Evolutionary conservation across 768 basidiomycete genomes (phyloP), one percentile per base, ranked within the genome.

Genomic region (Suillus placidus): DNA sequence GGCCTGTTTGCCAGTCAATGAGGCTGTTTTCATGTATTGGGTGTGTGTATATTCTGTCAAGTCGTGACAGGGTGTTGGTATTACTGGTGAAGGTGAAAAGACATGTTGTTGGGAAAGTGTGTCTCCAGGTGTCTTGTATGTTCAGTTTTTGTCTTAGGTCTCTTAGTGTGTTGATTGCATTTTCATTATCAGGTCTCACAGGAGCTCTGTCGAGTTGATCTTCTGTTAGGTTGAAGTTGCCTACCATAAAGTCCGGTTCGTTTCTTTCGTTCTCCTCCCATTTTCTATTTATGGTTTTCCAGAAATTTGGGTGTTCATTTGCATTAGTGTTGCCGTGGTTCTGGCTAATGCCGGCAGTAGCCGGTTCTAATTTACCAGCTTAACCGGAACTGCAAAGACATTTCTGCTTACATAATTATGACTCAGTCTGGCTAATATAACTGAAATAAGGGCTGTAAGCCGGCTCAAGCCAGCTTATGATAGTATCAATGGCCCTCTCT

Each of bases 121-220:
- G 57, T 34, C 35, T 18, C 57, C 57, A 60, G 35, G 16, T 4
- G 35, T 60, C 57, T 6, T 40, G 9, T 14, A 60, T 16, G n/a
- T 37, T 23, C 9, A 60, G 57, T 34, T 30, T 14, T 34, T 26
- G 13, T 32, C 35, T 34, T 13, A 55, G n/a, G 57, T 67, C 57
- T 1, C 68, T 68, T 0, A 81, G 68, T 0, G 69, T 68, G 0
- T 67, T 37, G 0, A 64, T 56, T 1, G 72, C 66, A 0, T 6
- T 35, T 40, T 37, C 57, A 9, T 60, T 60, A 5, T 60, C 57
- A 0, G 10, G 3, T 9, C 35, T 26, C 6, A 35, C 57, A 0
- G 57, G 57, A 7, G 57, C 34, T n/a, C 57, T 30, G 26, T 70
- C 70, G 0, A 67, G 43, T 1, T 61, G n/a, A 0, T 68, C 65